Percentiles rank a stretch among this genome's conserved stretches.
phyloP scores from a whole-genome alignment of 2,329 filamentous ascomycete species.

The Monosporascus sp. region DNA sequence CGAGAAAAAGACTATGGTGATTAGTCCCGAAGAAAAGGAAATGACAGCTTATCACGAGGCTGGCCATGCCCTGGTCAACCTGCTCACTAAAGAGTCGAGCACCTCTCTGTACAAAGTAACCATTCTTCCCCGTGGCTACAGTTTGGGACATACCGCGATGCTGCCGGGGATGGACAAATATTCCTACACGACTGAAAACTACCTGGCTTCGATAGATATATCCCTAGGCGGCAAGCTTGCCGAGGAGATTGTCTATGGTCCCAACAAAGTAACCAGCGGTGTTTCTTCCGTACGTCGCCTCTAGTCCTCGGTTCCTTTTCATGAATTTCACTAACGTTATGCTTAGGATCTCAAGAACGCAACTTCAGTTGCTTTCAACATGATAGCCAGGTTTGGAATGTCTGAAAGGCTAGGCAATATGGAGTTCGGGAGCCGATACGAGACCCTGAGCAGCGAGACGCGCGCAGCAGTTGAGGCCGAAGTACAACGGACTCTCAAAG shows the following conservation, averaged over 20 bases:
- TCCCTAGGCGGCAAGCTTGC: conserved; percentile 82
- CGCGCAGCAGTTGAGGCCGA: conserved; percentile 83
- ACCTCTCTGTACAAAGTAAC: conserved; percentile 93
- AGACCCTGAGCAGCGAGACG: conserved; percentile 77
- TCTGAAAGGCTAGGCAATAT: conserved; percentile 83
- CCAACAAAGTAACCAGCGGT: conserved; percentile 87
- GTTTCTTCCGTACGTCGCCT: conserved; percentile 62
- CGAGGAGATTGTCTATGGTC: conserved; percentile 85
- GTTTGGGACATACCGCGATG: conserved; percentile 81
- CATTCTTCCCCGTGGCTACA: conserved; percentile 83
- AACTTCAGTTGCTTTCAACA: conserved; percentile 75
- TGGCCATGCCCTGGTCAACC: conserved; percentile 84
- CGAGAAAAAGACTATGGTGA: conserved; percentile 82
- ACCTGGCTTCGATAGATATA: conserved; percentile 73
- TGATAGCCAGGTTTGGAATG: conserved; percentile 90
- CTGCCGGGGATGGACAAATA: conserved; percentile 92
- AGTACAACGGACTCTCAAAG: conserved; percentile 78
- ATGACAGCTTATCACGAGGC: conserved; percentile 97
- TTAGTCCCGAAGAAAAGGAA: conserved; percentile 88
- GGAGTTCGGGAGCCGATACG: conserved; percentile 77
- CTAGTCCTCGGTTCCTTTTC: background rate
- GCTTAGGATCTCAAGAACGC: conserved; percentile 74
- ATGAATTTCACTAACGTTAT: background rate
- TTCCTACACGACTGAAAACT: conserved; percentile 79
- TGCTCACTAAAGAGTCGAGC: conserved; percentile 69